Evolutionary conservation across 495 filamentous ascomycete species (phyloP).

Genomic region (Penicillium mononematosum): DNA sequence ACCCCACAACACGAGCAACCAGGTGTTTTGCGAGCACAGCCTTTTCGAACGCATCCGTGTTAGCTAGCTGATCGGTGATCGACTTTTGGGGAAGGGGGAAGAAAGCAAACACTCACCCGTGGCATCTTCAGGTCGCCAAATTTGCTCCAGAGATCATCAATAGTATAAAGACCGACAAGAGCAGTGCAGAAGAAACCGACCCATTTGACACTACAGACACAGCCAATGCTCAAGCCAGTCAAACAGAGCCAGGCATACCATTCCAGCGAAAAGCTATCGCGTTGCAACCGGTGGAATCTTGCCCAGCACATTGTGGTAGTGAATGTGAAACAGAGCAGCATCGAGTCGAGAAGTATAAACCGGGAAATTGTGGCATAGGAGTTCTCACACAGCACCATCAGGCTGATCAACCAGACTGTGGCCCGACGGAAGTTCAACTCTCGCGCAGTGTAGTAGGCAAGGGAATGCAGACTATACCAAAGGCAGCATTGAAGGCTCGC

Average conservation of each 20-base stretch:
- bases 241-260: constrained; percentile 93
- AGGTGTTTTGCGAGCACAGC: constrained; percentile 73
- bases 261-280: constrained; percentile 77
- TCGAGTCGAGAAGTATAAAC: constrained; percentile 96
- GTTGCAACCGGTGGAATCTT: constrained; percentile 84
- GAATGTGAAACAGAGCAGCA: constrained; percentile 97
- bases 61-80: background rate
- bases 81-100: background rate
- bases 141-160: constrained; percentile 97
- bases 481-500: constrained; percentile 94
- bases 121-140: constrained; percentile 94
- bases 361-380: constrained; percentile 98
- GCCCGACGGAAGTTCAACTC: constrained; percentile 82
- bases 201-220: constrained; percentile 97
- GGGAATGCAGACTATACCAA: constrained; percentile 89
- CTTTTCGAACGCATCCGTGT: constrained; percentile 34
- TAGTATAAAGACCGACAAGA: constrained; percentile 90
- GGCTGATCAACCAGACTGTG: constrained; percentile 88
- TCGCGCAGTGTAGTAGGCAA: constrained; percentile 92
- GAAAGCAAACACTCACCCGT: constrained; percentile 49
- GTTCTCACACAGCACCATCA: constrained; percentile 98
- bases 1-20: constrained; percentile 73
- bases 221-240: constrained; percentile 91
- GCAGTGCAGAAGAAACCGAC: constrained; percentile 94
- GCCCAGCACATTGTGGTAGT: constrained; percentile 96